Conservation (phyloP, 306 rosid genomes). For the Prunus fruticosa region DNA sequence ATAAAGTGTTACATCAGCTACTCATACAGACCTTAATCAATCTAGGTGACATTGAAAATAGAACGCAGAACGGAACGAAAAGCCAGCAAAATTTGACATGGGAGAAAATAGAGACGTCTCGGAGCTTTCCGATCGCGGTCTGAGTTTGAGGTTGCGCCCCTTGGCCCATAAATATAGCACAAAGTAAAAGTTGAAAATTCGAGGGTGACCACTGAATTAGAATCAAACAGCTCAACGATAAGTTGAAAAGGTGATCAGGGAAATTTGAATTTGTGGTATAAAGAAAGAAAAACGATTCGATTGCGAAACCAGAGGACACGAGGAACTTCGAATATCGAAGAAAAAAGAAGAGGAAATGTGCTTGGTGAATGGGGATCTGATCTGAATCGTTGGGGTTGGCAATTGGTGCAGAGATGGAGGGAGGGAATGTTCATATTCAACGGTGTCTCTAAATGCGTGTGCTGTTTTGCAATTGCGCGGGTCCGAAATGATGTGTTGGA, state of each 20-base stretch:
- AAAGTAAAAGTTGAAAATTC: slow-evolving; percentile 16
- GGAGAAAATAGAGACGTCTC: slow-evolving; percentile 10
- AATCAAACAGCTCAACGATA: slow-evolving; percentile 8
- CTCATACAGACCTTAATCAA: neutral
- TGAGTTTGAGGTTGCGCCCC: neutral
- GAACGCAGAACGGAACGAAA: neutral
- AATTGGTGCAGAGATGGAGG: neutral
- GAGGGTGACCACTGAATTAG: slow-evolving; percentile 22
- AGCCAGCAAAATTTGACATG: neutral
- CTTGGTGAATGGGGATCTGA: neutral
- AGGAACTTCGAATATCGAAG: neutral
- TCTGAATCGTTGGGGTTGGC: neutral
- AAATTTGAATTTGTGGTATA: slow-evolving; percentile 1
- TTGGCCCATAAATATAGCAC: slow-evolving; percentile 7
- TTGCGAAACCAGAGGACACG: neutral
- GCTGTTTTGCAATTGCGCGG: slow-evolving; percentile 3
- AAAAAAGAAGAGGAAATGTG: neutral
- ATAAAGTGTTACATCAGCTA: neutral
- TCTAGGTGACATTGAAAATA: neutral
- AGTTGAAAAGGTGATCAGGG: slow-evolving; percentile 2
- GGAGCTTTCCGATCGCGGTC: slow-evolving; percentile 9
- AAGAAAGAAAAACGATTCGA: neutral
- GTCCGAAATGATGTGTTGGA: neutral
- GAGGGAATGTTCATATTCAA: slow-evolving; percentile 7
- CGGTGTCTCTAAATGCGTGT: neutral